Evolutionary conservation across 306 rosid species (phyloP), one percentile per base, ranked within the genome.

Genomic region (Hylodesmum podocarpum): DNA sequence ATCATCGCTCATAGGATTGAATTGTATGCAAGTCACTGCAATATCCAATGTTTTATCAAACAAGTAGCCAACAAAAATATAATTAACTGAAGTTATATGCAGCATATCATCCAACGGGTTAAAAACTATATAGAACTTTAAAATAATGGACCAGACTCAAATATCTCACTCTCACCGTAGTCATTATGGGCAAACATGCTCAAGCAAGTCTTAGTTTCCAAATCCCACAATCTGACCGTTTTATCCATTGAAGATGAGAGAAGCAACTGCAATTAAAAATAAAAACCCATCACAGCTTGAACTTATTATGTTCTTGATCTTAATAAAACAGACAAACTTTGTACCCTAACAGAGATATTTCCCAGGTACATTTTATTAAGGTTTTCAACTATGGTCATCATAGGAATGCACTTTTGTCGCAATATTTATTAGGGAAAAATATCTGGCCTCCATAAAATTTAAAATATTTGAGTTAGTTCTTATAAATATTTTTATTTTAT

Each of bases 191-290:
- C 81, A 75, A 90, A 90, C 83, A 74, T 14, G 75, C 89, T 83
- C 25, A 93, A 73, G 65, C 98, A 90, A 27, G 66, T 79, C 87
- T 76, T 89, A 61, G 70, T 83, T 72, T 89, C 94, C 86, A 89
- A 36, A 76, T 87, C 91, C 98, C 98, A 90, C 51, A 90, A 81
- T 70, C 96, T 89, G 47, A 90, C 96, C 25, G 96, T 93, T 79
- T 93, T 93, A 85, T 93, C 98, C 96, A 86, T 90, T 36, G 98
- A 93, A 33, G 98, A 90, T 19, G 98, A 93, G 18, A 93, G 94
- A 67, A 93, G 80, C 3, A 81, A 74, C 98, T 93, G 72, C 84
- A 84, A 43, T 58, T 21, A 19, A 78, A 81, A 34, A 55, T 41
- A 0, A 18, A n/a, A 65, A 50, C 25, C 59, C 34, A 21, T 28